phyloP scores from a whole-genome alignment of 2,329 filamentous ascomycete species.

The Harringtonia aguacate region DNA sequence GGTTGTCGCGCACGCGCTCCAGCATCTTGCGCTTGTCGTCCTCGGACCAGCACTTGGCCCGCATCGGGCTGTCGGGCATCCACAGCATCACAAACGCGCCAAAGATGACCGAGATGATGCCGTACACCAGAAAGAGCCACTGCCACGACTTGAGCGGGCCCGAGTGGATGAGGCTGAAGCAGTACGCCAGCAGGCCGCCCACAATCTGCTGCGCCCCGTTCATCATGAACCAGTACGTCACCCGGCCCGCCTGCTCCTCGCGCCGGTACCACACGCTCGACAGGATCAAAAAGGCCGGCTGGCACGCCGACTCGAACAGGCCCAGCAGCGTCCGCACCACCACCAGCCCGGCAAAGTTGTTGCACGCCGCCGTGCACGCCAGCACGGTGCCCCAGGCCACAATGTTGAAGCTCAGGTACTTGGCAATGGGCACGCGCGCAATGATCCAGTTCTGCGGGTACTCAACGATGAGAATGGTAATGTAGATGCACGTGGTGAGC shows the following conservation, averaged over 20 bases:
- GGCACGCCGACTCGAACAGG: conserved; percentile 60
- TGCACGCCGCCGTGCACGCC: conserved; percentile 49
- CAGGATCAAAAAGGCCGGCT: conserved; percentile 57
- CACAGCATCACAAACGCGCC: conserved; percentile 53
- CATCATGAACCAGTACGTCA: conserved; percentile 72
- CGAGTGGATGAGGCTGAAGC: conserved; percentile 40
- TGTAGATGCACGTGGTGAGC: conserved; percentile 66
- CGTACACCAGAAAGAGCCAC: conserved; percentile 56
- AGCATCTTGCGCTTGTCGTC: conserved; percentile 54
- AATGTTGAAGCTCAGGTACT: conserved; percentile 55
- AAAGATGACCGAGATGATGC: conserved; percentile 50
- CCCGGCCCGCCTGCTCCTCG: conserved; percentile 54
- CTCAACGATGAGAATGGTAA: conserved; percentile 59
- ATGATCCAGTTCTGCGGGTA: conserved; percentile 54
- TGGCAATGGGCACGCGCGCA: conserved; percentile 51
- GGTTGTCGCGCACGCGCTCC: conserved; percentile 48
- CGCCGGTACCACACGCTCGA: conserved; percentile 62
- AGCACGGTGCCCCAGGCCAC: conserved; percentile 52
- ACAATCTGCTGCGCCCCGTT: conserved; percentile 65
- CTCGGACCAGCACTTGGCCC: conserved; percentile 57
- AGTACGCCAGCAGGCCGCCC: conserved; percentile 59
- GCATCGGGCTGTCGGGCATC: conserved; percentile 62
- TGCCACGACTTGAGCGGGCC: conserved; percentile 55
- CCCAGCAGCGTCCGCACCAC: conserved; percentile 55
- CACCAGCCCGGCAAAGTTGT: conserved; percentile 49